Conservation (phyloP, 2,329 filamentous ascomycete species). For the Trichoderma sp. region DNA sequence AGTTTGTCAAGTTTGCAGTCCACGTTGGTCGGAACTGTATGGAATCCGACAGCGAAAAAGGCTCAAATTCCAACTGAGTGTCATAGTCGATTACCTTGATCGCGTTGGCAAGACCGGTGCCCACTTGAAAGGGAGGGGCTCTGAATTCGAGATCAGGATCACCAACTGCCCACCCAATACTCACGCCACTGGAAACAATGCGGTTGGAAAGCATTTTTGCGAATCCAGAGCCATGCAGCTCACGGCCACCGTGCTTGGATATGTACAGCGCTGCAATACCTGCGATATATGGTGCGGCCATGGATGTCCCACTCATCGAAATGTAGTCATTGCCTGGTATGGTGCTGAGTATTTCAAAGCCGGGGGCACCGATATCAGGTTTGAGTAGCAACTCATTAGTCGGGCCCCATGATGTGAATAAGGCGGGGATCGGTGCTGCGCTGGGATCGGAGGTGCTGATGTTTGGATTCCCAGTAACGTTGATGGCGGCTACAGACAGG, state of each 20-base stretch:
- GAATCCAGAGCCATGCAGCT: slow-evolving; percentile 36
- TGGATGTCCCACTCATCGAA: slow-evolving; percentile 53
- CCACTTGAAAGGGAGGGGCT: slow-evolving; percentile 41
- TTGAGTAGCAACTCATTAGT: slow-evolving; percentile 51
- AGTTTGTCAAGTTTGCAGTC: slow-evolving; percentile 44
- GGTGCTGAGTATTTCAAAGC: slow-evolving; percentile 51
- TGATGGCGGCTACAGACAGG: slow-evolving; percentile 38
- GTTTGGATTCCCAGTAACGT: slow-evolving; percentile 44
- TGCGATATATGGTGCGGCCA: slow-evolving; percentile 55
- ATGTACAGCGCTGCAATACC: slow-evolving; percentile 50
- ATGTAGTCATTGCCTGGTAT: slow-evolving; percentile 44
- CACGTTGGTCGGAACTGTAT: slow-evolving; percentile 40
- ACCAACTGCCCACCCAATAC: slow-evolving; percentile 32
- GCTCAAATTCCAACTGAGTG: slow-evolving; percentile 38
- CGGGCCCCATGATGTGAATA: slow-evolving; percentile 52
- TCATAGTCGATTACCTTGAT: slow-evolving; percentile 41
- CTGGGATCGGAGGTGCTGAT: slow-evolving; percentile 29
- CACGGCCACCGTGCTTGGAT: slow-evolving; percentile 41
- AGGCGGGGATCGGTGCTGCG: slow-evolving; percentile 38
- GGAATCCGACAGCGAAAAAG: slow-evolving; percentile 51
- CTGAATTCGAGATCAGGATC: slow-evolving; percentile 26
- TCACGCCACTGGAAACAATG: slow-evolving; percentile 36
- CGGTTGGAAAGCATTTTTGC: slow-evolving; percentile 35
- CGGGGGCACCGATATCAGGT: slow-evolving; percentile 50
- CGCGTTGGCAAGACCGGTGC: slow-evolving; percentile 48